Evolutionary conservation across 2,329 filamentous ascomycete species (phyloP).

Genomic region (Colletotrichum sojae): DNA sequence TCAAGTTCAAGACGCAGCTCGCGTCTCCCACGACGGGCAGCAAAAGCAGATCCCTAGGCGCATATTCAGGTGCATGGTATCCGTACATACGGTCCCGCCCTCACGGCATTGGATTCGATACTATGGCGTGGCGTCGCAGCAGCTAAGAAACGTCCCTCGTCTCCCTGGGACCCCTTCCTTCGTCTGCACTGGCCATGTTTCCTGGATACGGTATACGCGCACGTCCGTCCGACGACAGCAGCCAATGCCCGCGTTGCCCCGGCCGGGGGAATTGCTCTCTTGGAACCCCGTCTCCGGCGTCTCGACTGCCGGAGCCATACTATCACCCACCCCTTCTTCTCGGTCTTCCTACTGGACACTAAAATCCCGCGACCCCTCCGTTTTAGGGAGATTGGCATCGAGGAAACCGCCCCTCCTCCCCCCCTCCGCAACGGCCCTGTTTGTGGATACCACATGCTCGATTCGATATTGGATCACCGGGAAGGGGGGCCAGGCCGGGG

Average conservation of each 20-base stretch:
- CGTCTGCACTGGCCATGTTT: no score
- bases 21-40: not conserved
- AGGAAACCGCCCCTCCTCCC: slow-evolving; percentile 8
- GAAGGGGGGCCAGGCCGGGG: not conserved
- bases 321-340: not conserved
- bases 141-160: not conserved
- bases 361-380: slow-evolving; percentile 30
- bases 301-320: slow-evolving; percentile 38
- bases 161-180: no score
- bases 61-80: not conserved
- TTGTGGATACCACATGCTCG: slow-evolving; percentile 18
- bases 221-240: slow-evolving; percentile 17
- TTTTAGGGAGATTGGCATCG: slow-evolving; percentile 31
- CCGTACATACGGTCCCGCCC: not conserved
- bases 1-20: slow-evolving; percentile 10
- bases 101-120: slow-evolving; percentile 17
- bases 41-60: no score
- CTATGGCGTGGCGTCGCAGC: not conserved
- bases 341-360: slow-evolving; percentile 21
- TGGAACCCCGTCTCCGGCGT: slow-evolving; percentile 34
- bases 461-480: slow-evolving; percentile 17
- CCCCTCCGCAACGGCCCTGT: slow-evolving; percentile 24
- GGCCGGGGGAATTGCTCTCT: slow-evolving; percentile 37
- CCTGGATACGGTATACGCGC: not conserved
- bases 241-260: slow-evolving; percentile 33